phyloP scores from a whole-genome alignment of 2,329 filamentous ascomycete genomes.

The Ascocoryne sarcoides region DNA sequence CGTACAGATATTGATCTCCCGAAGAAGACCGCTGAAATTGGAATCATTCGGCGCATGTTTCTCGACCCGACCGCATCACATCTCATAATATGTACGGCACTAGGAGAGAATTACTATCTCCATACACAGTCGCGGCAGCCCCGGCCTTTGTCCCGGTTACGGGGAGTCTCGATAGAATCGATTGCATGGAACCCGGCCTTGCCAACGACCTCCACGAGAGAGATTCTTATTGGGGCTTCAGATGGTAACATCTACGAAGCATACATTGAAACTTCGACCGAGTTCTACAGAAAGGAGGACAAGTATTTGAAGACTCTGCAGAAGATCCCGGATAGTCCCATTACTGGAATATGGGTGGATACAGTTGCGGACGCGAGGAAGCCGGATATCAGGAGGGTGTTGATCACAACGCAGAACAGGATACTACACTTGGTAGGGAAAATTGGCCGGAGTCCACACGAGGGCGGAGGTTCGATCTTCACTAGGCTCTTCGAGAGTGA shows the following conservation, averaged over 20 bases:
- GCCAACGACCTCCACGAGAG: constrained; percentile 86
- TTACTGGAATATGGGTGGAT: constrained; percentile 83
- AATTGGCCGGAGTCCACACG: constrained; percentile 60
- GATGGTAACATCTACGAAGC: constrained; percentile 94
- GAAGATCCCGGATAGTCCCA: constrained; percentile 70
- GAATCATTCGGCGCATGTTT: constrained; percentile 91
- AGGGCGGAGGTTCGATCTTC: constrained; percentile 80
- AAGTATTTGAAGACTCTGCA: constrained; percentile 81
- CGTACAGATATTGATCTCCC: constrained; percentile 87
- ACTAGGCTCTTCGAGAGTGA: constrained; percentile 82
- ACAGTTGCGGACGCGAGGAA: constrained; percentile 47
- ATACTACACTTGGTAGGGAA: constrained; percentile 77
- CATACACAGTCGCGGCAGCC: constrained; percentile 90
- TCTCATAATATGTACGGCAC: constrained; percentile 79
- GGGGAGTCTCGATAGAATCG: constrained; percentile 79
- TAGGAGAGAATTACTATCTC: constrained; percentile 95
- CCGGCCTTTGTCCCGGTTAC: constrained; percentile 70
- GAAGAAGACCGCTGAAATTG: constrained; percentile 83
- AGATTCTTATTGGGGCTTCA: constrained; percentile 85
- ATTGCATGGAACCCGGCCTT: constrained; percentile 92
- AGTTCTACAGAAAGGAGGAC: constrained; percentile 93
- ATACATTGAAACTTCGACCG: constrained; percentile 87
- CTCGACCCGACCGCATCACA: constrained; percentile 95
- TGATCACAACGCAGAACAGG: constrained; percentile 70
- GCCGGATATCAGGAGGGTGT: constrained; percentile 63